Evolutionary conservation across 371 early-diverging fungal genomes (phyloP), one percentile per base, ranked within the genome.

Genomic region (Basidiobolus meristosporus): DNA sequence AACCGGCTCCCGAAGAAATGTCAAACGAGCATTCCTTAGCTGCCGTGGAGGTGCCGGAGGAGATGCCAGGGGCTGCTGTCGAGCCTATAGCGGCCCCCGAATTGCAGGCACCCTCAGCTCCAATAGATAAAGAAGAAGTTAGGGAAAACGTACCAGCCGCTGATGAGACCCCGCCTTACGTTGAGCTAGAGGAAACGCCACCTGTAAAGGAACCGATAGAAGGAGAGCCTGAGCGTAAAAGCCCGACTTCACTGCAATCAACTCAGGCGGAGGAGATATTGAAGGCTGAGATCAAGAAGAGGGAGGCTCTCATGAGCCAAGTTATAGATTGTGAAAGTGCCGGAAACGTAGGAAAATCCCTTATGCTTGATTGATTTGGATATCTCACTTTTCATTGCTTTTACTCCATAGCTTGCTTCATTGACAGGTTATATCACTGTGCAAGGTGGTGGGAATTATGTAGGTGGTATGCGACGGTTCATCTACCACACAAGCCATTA

Each of bases 371-470:
- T 33, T 6, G n/a, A 14, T 15, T 10, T 7, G 9, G n/a, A 21
- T 7, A 12, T 15, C 11, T 20, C 15, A 17, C 7, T 42, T 34
- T 22, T 20, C 11, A 19, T 2, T 30, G 17, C 17, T 10, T 30
- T 40, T 31, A 15, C 9, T 15, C 16, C 37, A 11, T 43, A 43
- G 43, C 19, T 11, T 12, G 21, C n/a, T 44, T 38, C 37, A 28
- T 32, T 62, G 18, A 43, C 53, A 11, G 63, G 57, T 0, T 59
- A 53, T 33, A 57, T 59, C 18, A 55, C 59, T 10, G 54, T 59
- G 34, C 57, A 57, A 44, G 50, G 43, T 19, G 45, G 45, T 15
- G 59, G 57, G 14, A 57, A 51, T 29, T 52, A 36, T 15, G 52
- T 52, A 45, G 39, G 47, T 39, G 14, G 10, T 23, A 33, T 15